Base-by-base conservation (phyloP, 2,329 filamentous ascomycete species). In the Drechslerella dactyloides region DNA sequence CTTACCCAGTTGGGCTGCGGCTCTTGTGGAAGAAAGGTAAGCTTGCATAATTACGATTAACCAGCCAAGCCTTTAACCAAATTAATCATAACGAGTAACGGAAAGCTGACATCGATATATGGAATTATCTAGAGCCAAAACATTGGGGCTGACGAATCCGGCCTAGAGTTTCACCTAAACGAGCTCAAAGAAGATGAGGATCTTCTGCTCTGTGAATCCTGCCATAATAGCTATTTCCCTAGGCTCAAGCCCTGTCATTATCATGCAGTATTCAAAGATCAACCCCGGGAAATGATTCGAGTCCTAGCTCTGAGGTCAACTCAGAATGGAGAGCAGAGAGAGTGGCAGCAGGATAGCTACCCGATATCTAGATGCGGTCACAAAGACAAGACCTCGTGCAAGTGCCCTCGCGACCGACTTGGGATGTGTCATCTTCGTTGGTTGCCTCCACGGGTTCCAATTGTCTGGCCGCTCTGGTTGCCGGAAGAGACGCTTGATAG, bases 401-500 rank as follows among this genome's bases (percentile, higher is more conserved):
- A 17, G 8, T 42, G 21, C 44, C 37, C 35, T 21, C 17, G 21
- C 7, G 21, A 40, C 48, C 8, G 17, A 33, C 5, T n/a, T 57
- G 10, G 48, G 52, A 13, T 30, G 10, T 42, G 11, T 5, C 44
- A 48, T 48, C 27, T 53, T 27, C 27, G 59, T 37, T 64, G 59
- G 66, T 10, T 70, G 19, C 50, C 51, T 8, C 66, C 59, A 3
- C 23, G 46, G 1, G 15, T 70, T 46, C 46, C 53, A 13, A 59
- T 59, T 24, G 13, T 53, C 17, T 70, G 66, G 66, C 48, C 46
- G 1, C 40, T 70, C 17, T 70, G 59, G 64, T 10, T 7, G 11
- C 21, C 50, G 11, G 35, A 48, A n/a, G 15, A 33, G 42, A 11
- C 11, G 0, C 24, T 51, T 17, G 10, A 53, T n/a, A 13, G 5